These are phyloP conservation scores for Kwoniella sp. DNA, from an alignment of 768 basidiomycete genomes.

Conservation along the genomic window DNA sequence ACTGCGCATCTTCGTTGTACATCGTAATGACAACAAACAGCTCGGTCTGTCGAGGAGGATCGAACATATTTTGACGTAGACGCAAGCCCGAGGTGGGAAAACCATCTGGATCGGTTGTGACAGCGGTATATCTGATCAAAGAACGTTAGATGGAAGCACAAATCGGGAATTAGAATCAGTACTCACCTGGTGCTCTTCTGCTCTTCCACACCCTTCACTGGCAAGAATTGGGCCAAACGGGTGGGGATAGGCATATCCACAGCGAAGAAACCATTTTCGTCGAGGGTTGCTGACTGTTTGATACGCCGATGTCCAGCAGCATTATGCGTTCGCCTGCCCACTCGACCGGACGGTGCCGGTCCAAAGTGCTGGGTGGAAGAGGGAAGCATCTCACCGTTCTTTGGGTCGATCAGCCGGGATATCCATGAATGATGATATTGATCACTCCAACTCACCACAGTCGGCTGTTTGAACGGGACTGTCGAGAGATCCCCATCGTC, in stretches of 20 bases:
- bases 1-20: slow-evolving; percentile 88
- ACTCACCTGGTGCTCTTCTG: slow-evolving; percentile 45
- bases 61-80: slow-evolving; percentile 77
- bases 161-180: too few relatives aligned
- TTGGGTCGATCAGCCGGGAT: background rate
- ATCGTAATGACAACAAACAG: slow-evolving; percentile 95
- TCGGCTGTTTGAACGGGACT: slow-evolving; percentile 22
- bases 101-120: slow-evolving; percentile 90
- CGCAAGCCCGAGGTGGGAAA: slow-evolving; percentile 80
- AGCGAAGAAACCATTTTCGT: slow-evolving; percentile 50
- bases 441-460: background rate
- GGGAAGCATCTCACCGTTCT: slow-evolving; percentile 16
- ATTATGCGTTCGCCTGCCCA: slow-evolving; percentile 45
- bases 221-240: slow-evolving; percentile 49
- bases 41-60: slow-evolving; percentile 69
- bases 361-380: slow-evolving; percentile 51
- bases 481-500: slow-evolving; percentile 38
- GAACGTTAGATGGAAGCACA: slow-evolving; percentile 56
- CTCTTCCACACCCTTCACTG: slow-evolving; percentile 51
- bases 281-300: slow-evolving; percentile 49
- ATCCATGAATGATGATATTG: background rate
- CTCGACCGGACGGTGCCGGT: slow-evolving; percentile 51
- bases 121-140: slow-evolving; percentile 82
- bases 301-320: slow-evolving; percentile 42
- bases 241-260: slow-evolving; percentile 54